Evolutionary conservation across 1,139 yeast genomes (phyloP).

Genomic region (Hanseniaspora sp.): DNA sequence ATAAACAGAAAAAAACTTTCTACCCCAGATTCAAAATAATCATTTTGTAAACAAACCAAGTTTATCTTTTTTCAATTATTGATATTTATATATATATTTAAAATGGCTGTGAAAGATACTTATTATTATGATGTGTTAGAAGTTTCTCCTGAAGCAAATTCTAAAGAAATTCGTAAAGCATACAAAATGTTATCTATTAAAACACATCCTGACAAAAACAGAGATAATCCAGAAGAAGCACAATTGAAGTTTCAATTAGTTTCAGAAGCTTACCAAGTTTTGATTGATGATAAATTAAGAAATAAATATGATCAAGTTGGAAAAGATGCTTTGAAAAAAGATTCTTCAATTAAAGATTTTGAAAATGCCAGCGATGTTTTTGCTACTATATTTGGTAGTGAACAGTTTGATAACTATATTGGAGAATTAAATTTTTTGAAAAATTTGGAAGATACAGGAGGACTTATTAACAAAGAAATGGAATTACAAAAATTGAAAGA

Average conservation of each 20-base stretch:
- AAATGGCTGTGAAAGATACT: slow-evolving; percentile 40
- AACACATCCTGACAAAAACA: slow-evolving; percentile 91
- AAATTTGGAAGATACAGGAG: slow-evolving; percentile 61
- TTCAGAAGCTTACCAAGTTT: slow-evolving; percentile 68
- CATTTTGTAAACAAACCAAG: too few species aligned
- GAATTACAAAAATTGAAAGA: slow-evolving; percentile 21
- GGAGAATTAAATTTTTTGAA: slow-evolving; percentile 83
- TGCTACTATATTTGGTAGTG: slow-evolving; percentile 85
- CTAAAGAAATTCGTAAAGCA: slow-evolving; percentile 78
- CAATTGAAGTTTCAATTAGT: slow-evolving; percentile 48
- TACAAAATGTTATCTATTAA: slow-evolving; percentile 76
- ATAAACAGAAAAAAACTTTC: too few species aligned
- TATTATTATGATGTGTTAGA: slow-evolving; percentile 71
- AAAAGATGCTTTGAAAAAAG: slow-evolving; percentile 70
- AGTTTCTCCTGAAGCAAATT: slow-evolving; percentile 54
- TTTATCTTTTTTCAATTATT: slow-evolving; percentile 41
- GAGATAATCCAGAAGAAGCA: slow-evolving; percentile 55
- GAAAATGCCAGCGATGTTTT: slow-evolving; percentile 86
- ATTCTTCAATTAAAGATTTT: slow-evolving; percentile 46
- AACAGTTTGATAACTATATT: slow-evolving; percentile 74
- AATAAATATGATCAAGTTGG: slow-evolving; percentile 76
- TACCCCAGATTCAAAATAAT: too few species aligned
- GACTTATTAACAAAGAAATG: slow-evolving; percentile 31
- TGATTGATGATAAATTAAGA: slow-evolving; percentile 64
- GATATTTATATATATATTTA: slow-evolving; percentile 29